Evolutionary conservation across 805 yeast genomes (phyloP).

Genomic region (Scheffersomyces spartinae): DNA sequence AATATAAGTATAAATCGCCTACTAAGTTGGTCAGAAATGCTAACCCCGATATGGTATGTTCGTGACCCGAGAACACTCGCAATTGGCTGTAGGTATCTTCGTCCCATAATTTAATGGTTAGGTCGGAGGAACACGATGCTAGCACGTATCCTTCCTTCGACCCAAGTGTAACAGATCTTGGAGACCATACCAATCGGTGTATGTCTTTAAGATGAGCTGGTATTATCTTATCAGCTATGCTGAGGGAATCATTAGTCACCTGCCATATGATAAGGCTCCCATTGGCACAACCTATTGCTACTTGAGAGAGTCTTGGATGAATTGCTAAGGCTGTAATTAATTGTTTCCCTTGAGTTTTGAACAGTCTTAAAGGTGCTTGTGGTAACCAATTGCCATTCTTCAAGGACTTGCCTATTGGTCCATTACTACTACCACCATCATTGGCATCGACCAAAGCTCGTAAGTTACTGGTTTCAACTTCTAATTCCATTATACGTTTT

Average conservation of each 20-base stretch:
- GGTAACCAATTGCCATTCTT: constrained; percentile 56
- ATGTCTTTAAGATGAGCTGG: constrained; percentile 71
- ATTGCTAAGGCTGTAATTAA: constrained; percentile 52
- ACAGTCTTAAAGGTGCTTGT: constrained; percentile 24
- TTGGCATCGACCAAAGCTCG: constrained; percentile 31
- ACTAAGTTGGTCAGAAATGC: constrained; percentile 36
- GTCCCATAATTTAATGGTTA: constrained; percentile 64
- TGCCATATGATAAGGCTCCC: constrained; percentile 73
- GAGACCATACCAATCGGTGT: constrained; percentile 47
- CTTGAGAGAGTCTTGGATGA: constrained; percentile 62
- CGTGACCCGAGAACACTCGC: constrained; percentile 72
- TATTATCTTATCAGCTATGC: constrained; percentile 49
- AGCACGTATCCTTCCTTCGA: constrained; percentile 15
- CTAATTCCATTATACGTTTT: constrained; percentile 58
- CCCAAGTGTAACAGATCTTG: constrained; percentile 19
- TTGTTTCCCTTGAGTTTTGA: constrained; percentile 42
- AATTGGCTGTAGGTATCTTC: constrained; percentile 37
- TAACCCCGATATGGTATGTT: constrained; percentile 67
- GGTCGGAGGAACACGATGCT: constrained; percentile 43
- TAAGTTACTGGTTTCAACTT: constrained; percentile 41
- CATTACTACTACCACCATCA: constrained; percentile 4
- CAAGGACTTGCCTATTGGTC: constrained; percentile 7
- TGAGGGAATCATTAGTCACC: constrained; percentile 35
- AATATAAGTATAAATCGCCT: constrained; percentile 39
- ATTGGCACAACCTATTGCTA: constrained; percentile 59